Conservation (phyloP, 2,329 filamentous ascomycete species). For the Teratosphaeria gauchensis region DNA sequence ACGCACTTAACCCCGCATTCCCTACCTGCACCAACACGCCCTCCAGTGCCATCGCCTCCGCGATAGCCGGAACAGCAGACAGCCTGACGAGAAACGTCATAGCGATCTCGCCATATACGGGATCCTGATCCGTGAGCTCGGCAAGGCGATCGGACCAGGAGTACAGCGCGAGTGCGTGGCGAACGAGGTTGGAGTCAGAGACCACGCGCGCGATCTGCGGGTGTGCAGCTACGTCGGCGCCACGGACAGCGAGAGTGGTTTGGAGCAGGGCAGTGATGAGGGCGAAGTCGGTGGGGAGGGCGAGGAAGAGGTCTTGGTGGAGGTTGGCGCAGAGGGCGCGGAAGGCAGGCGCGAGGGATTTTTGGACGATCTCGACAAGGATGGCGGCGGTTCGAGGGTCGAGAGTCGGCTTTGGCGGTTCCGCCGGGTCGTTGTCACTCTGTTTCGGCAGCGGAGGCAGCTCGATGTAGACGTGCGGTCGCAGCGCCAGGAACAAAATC, state of each 20-base stretch:
- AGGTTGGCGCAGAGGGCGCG: slow-evolving; percentile 69
- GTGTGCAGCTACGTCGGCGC: slow-evolving; percentile 47
- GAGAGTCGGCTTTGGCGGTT: slow-evolving; percentile 10
- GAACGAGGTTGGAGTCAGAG: slow-evolving; percentile 56
- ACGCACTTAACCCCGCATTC: slow-evolving; percentile 67
- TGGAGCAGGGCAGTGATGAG: slow-evolving; percentile 83
- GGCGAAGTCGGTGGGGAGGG: slow-evolving; percentile 65
- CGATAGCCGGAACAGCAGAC: slow-evolving; percentile 68
- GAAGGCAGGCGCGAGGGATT: slow-evolving; percentile 73
- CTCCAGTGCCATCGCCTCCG: slow-evolving; percentile 83
- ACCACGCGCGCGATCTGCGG: slow-evolving; percentile 38
- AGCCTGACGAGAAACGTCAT: slow-evolving; percentile 81
- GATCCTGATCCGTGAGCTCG: slow-evolving; percentile 66
- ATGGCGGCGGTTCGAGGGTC: slow-evolving; percentile 40
- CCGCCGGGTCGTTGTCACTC: not conserved
- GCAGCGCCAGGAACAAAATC: slow-evolving; percentile 72
- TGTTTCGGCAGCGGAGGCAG: not conserved
- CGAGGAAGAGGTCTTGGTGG: slow-evolving; percentile 45
- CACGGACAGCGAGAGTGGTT: slow-evolving; percentile 68
- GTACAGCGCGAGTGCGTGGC: slow-evolving; percentile 77
- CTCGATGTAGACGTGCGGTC: slow-evolving; percentile 42
- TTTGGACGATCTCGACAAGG: slow-evolving; percentile 69
- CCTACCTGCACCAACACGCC: slow-evolving; percentile 71
- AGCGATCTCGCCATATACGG: slow-evolving; percentile 87
- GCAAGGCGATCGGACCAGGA: slow-evolving; percentile 86